Conservation (phyloP, 139 green algal genomes). For the Tetradesmus obliquus region DNA sequence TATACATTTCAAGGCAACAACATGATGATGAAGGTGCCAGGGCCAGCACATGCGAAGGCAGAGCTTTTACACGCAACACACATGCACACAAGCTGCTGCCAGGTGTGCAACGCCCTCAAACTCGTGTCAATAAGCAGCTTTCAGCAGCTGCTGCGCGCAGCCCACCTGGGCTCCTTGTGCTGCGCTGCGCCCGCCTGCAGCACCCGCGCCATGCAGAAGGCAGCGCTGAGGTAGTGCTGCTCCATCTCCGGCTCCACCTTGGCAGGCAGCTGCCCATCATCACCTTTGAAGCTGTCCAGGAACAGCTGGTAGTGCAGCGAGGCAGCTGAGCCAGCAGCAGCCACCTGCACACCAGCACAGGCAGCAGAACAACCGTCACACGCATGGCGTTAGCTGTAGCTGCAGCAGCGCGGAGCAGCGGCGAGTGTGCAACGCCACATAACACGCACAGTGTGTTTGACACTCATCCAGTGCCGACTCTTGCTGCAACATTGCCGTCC, state of each 20-base stretch:
- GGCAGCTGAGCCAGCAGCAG: slow-evolving; percentile 35
- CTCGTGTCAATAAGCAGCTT: neutral
- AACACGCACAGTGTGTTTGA: neutral
- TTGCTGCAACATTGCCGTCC: neutral
- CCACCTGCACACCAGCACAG: neutral
- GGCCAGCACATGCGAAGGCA: no score
- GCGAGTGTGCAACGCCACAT: neutral
- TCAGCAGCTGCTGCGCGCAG: neutral
- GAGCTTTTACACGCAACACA: neutral
- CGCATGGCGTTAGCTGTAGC: neutral
- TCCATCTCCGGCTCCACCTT: slow-evolving; percentile 56
- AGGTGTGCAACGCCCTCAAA: neutral
- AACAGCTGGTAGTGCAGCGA: slow-evolving; percentile 55
- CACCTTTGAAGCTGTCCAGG: slow-evolving; percentile 54
- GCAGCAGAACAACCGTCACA: neutral
- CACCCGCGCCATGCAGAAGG: slow-evolving; percentile 62
- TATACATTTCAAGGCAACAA: neutral
- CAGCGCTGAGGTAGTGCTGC: slow-evolving; percentile 60
- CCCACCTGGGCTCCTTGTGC: neutral
- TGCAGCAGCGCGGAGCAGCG: neutral
- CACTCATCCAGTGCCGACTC: neutral
- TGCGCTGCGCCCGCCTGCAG: slow-evolving; percentile 46
- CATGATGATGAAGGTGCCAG: neutral
- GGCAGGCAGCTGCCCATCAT: slow-evolving; percentile 27
- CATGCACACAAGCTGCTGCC: neutral